Conservation (phyloP, 108 stramenopile genomes). For the Nitzschia sp. region DNA sequence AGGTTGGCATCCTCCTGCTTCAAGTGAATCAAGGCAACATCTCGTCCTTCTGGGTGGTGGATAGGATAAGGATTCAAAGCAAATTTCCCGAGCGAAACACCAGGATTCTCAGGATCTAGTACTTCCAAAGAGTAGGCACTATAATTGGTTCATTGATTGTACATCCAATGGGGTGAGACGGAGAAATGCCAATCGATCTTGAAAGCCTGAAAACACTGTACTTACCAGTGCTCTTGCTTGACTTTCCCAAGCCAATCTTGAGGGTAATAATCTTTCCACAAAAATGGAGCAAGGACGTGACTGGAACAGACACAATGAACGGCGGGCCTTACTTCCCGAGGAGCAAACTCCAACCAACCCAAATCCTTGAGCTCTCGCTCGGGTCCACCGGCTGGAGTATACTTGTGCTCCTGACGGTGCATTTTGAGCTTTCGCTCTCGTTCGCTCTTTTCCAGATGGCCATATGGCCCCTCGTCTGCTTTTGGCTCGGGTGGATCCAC, state of each 20-base stretch:
- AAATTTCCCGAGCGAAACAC: constrained; percentile 61
- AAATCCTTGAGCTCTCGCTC: constrained; percentile 53
- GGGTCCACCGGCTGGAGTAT: constrained; percentile 62
- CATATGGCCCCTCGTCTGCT: constrained; percentile 28
- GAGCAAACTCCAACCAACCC: constrained; percentile 83
- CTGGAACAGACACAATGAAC: constrained; percentile 77
- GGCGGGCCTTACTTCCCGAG: constrained; percentile 59
- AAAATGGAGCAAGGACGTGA: constrained; percentile 79
- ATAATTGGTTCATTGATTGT: not conserved
- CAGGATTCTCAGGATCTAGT: constrained; percentile 39
- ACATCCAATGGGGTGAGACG: not conserved
- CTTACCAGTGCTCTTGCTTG: constrained; percentile 66
- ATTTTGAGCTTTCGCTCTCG: constrained; percentile 48
- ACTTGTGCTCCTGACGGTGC: constrained; percentile 49
- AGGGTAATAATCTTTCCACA: constrained; percentile 84
- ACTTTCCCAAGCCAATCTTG: constrained; percentile 76
- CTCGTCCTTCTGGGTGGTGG: constrained; percentile 76
- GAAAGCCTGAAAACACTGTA: not conserved
- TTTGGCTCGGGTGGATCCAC: constrained; percentile 61
- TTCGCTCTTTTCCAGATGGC: constrained; percentile 43
- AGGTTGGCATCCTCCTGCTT: constrained; percentile 68
- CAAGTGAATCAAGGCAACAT: constrained; percentile 77
- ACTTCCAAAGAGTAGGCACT: constrained; percentile 52
- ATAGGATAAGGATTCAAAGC: constrained; percentile 78
- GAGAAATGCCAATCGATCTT: not conserved